These are phyloP conservation scores for Pseudogymnoascus sp. DNA, from an alignment of 2,329 filamentous ascomycete genomes.

Conservation along the genomic window DNA sequence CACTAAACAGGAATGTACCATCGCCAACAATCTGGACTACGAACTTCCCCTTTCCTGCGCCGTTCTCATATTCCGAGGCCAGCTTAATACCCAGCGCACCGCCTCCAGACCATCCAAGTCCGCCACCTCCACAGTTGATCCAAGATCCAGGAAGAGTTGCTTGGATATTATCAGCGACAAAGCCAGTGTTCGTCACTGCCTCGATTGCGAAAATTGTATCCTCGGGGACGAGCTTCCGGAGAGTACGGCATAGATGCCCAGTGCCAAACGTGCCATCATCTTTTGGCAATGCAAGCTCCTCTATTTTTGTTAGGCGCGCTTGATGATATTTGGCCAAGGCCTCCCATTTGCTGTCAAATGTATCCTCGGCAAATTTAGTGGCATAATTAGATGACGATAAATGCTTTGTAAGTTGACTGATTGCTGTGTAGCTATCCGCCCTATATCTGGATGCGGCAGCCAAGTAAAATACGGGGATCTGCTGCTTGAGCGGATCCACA, in stretches of 20 bases:
- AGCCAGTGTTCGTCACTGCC: constrained; percentile 62
- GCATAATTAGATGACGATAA: constrained; percentile 42
- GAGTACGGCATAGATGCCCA: constrained; percentile 36
- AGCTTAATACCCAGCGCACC: constrained; percentile 70
- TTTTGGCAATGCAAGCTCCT: constrained; percentile 44
- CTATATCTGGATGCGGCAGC: constrained; percentile 56
- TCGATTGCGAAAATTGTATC: constrained; percentile 72
- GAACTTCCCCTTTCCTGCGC: constrained; percentile 45
- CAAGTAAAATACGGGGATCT: constrained; percentile 68
- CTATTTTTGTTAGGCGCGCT: constrained; percentile 51
- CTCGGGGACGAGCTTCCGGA: constrained; percentile 48
- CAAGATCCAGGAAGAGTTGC: constrained; percentile 60
- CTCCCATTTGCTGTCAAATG: constrained; percentile 39
- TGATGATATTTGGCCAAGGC: constrained; percentile 50
- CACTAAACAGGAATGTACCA: constrained; percentile 57
- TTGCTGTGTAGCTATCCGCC: constrained; percentile 53
- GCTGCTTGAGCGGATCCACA: constrained; percentile 58
- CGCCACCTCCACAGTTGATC: constrained; percentile 76
- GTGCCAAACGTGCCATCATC: constrained; percentile 53
- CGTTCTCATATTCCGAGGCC: constrained; percentile 45
- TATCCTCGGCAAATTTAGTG: constrained; percentile 32
- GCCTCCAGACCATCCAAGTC: constrained; percentile 73
- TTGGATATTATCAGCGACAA: constrained; percentile 64
- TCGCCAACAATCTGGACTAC: constrained; percentile 60
- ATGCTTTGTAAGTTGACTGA: constrained; percentile 61